Conservation (phyloP, 108 stramenopile species). For the Cyclotella baltica region DNA sequence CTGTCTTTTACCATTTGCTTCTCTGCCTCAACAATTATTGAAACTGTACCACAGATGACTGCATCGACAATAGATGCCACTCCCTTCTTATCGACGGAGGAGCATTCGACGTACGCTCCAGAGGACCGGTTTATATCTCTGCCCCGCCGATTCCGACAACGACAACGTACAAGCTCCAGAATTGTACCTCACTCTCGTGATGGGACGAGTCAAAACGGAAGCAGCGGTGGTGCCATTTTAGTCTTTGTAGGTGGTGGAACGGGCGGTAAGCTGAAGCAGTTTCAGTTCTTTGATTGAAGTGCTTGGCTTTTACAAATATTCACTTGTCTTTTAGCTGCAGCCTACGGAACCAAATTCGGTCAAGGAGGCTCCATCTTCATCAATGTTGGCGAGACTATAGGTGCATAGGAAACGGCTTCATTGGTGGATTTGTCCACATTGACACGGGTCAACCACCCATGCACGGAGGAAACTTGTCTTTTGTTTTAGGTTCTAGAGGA, state of each 20-base stretch:
- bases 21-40: neutral
- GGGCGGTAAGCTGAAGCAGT: conserved; percentile 24
- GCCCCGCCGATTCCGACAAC: conserved; percentile 32
- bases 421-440: conserved; percentile 33
- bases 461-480: conserved; percentile 19
- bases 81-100: conserved; percentile 34
- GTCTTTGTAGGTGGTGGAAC: conserved; percentile 38
- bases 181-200: conserved; percentile 20
- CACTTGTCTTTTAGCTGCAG: conserved; percentile 4
- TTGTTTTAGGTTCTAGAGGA: conserved; percentile 25
- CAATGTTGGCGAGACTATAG: conserved; percentile 31
- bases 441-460: neutral
- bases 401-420: conserved; percentile 7
- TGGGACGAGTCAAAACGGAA: conserved; percentile 34
- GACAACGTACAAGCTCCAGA: conserved; percentile 30
- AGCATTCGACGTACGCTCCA: conserved; percentile 30
- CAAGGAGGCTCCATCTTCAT: conserved; percentile 38
- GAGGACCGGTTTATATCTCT: conserved; percentile 28
- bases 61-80: conserved; percentile 24
- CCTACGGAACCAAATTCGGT: conserved; percentile 23
- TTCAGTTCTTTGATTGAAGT: too few species aligned
- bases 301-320: too few species aligned
- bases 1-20: neutral
- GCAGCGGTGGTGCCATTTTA: conserved; percentile 37
- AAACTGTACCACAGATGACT: conserved; percentile 9